These are phyloP conservation scores for Aphanomyces cochlioides DNA, from an alignment of 352 stramenopile genomes.

Conservation along the genomic window DNA sequence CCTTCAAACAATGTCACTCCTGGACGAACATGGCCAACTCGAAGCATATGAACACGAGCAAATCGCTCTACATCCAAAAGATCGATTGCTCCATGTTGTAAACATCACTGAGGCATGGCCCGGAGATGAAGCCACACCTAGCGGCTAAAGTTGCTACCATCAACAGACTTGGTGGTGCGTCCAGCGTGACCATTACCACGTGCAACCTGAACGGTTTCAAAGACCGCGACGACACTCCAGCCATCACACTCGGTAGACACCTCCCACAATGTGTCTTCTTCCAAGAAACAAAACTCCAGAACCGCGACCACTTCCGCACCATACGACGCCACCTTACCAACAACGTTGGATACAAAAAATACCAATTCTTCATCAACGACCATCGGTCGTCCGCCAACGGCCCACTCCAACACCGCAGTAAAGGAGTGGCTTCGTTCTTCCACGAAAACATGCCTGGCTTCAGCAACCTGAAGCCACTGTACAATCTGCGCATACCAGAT, in stretches of 20 bases:
- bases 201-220: constrained; percentile 22
- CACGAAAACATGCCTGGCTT: neutral
- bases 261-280: constrained; percentile 12
- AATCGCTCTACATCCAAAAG: too few relatives aligned
- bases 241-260: neutral
- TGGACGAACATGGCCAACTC: too few relatives aligned
- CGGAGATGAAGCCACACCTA: too few relatives aligned
- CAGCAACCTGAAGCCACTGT: neutral
- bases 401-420: neutral
- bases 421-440: constrained; percentile 3
- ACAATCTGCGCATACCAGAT: neutral
- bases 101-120: too few relatives aligned
- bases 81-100: too few relatives aligned
- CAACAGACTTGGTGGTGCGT: too few relatives aligned
- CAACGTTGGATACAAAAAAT: constrained; percentile 9
- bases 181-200: neutral
- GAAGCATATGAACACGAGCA: too few relatives aligned
- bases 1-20: too few relatives aligned
- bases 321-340: constrained; percentile 25
- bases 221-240: neutral
- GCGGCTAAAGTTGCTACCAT: too few relatives aligned
- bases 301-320: constrained; percentile 6
- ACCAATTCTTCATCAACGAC: constrained; percentile 20
- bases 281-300: constrained; percentile 22
- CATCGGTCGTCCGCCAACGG: neutral